phyloP scores from a whole-genome alignment of 257 asterid species.

The Solanum boliviense region DNA sequence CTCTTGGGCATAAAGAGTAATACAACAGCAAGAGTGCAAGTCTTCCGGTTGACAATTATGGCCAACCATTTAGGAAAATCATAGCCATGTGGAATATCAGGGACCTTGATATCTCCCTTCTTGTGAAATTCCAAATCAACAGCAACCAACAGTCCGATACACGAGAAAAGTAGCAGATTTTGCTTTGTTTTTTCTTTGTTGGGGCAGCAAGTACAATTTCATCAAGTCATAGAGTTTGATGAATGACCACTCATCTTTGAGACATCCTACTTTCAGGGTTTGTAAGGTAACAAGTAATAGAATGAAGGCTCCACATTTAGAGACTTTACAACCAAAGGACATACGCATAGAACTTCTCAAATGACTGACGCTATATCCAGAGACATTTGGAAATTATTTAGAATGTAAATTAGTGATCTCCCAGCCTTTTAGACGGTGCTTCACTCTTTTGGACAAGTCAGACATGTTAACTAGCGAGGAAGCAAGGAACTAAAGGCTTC shows the following conservation, averaged over 20 bases:
- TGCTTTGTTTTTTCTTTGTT: neutral
- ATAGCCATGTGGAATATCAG: neutral
- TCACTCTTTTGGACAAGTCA: neutral
- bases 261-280: neutral
- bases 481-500: neutral
- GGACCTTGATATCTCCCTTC: neutral
- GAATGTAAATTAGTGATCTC: neutral
- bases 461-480: neutral
- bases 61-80: neutral
- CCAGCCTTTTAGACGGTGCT: neutral
- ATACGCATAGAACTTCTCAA: neutral
- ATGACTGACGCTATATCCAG: neutral
- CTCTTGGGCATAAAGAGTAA: neutral
- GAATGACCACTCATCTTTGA: neutral
- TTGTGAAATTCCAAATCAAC: neutral
- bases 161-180: neutral
- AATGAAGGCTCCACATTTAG: neutral
- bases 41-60: neutral
- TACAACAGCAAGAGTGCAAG: neutral
- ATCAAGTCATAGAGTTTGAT: neutral
- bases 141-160: neutral
- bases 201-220: neutral
- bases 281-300: neutral
- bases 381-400: neutral
- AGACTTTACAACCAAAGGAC: neutral